Conservation (phyloP, 805 yeast species). For the Spathaspora passalidarum region DNA sequence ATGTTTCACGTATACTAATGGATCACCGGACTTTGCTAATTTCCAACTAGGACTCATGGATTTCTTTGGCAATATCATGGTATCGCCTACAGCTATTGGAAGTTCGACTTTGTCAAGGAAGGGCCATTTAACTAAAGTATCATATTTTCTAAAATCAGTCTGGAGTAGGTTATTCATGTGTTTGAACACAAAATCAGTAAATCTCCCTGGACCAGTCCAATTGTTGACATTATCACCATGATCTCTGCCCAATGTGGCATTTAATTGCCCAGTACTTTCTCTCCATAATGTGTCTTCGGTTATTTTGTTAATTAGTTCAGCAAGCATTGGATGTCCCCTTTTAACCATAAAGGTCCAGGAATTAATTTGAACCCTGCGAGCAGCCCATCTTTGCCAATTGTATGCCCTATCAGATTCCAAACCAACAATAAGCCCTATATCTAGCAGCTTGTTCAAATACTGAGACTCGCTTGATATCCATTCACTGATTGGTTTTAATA, state of each 20-base stretch:
- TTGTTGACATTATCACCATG: conserved; percentile 79
- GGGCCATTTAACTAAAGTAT: conserved; percentile 55
- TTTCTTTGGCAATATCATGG: no score
- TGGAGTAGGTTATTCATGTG: conserved; percentile 48
- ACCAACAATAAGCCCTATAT: conserved; percentile 81
- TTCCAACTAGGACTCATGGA: no score
- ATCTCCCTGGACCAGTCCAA: conserved; percentile 97
- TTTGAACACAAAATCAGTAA: conserved; percentile 82
- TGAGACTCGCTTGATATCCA: conserved; percentile 64
- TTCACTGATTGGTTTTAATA: conserved; percentile 63
- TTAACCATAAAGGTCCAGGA: conserved; percentile 97
- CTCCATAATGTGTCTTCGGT: conserved; percentile 69
- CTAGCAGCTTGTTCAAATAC: conserved; percentile 24
- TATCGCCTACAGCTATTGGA: no score
- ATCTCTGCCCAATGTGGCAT: conserved; percentile 48
- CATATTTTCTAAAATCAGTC: conserved; percentile 40
- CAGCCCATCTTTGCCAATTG: no score
- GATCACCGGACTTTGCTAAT: no score
- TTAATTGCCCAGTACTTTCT: conserved; percentile 42
- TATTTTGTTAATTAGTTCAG: conserved; percentile 78
- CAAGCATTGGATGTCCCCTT: conserved; percentile 84
- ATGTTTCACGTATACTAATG: no score
- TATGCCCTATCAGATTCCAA: conserved; percentile 98
- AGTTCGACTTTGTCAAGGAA: no score
- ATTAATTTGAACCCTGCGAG: conserved; percentile 87